Evolutionary conservation across 331 rosid species (phyloP).

Genomic region (Acacia concinna): DNA sequence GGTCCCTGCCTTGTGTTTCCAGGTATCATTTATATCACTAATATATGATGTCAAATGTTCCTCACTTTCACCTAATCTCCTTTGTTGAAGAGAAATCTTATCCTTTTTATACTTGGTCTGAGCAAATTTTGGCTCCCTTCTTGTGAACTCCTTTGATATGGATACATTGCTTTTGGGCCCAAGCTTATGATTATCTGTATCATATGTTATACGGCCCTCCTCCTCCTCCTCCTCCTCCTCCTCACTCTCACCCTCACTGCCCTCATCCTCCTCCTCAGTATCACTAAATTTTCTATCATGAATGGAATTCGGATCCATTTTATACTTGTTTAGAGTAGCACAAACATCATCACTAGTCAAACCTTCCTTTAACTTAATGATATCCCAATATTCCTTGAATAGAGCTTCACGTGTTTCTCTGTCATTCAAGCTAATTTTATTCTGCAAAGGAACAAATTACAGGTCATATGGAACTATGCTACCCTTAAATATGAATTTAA

Average conservation of each 20-base stretch:
- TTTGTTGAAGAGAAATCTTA: neutral
- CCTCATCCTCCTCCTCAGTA: slow-evolving; percentile 2
- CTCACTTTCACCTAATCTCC: slow-evolving; percentile 9
- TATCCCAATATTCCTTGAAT: slow-evolving; percentile 79
- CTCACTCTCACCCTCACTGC: neutral
- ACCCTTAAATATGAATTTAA: slow-evolving; percentile 8
- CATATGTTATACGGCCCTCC: neutral
- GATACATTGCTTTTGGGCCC: neutral
- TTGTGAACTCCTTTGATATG: neutral
- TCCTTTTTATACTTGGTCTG: slow-evolving; percentile 25
- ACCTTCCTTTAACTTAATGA: slow-evolving; percentile 55
- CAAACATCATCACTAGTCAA: slow-evolving; percentile 41
- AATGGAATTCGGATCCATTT: slow-evolving; percentile 7
- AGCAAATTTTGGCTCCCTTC: slow-evolving; percentile 17
- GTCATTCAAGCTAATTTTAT: slow-evolving; percentile 49
- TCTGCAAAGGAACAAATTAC: slow-evolving; percentile 50
- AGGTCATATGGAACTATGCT: slow-evolving; percentile 2
- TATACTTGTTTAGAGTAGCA: slow-evolving; percentile 25
- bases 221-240: neutral
- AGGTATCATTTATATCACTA: neutral
- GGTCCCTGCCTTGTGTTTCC: neutral
- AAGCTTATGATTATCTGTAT: neutral
- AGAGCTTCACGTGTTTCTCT: slow-evolving; percentile 59
- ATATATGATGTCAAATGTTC: neutral
- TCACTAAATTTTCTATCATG: neutral